Evolutionary conservation across 768 basidiomycete genomes (phyloP), one percentile per base, ranked within the genome.

Genomic region (Pilatotrama ljubarskyi): DNA sequence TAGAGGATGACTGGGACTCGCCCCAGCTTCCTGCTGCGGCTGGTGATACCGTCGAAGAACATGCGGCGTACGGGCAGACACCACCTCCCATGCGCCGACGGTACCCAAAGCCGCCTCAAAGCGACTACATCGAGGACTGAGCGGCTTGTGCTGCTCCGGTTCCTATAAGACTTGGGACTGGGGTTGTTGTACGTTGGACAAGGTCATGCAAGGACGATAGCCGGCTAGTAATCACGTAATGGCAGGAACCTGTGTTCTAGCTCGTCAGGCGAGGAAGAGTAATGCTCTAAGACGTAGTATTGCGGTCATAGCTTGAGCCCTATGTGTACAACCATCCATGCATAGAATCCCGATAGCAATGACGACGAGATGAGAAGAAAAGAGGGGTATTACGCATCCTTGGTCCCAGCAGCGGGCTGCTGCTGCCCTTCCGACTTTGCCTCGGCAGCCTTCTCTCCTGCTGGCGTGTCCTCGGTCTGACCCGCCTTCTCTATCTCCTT

Each of bases 341-440:
- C 14, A 22, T 36, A 5, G 18, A 4, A 24, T 55, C 54, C 41
- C 8, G 18, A 36, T 20, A 26, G 41, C 32, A 25, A 32, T 26
- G 51, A 13, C 6, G 17, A 49, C n/a, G 32, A 35, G 3, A 29
- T 25, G 11, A 18, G 24, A 46, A 26, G 11, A 24, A 6, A 15
- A 4, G 48, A 36, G 17, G 4, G 36, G 5, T 4, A 46, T 40
- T 35, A 58, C 22, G 51, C 42, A 44, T 44, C 47, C 52, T 55
- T 42, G 37, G 36, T 51, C 63, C 62, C 50, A 57, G 53, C 55
- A 18, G 5, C 29, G 2, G 55, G 47, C 22, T 40, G 67, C 67
- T 3, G 38, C 5, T 40, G 26, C 43, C 41, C 55, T 35, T 48
- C 56, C 11, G 14, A 13, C 20, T 65, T 54, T 37, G 55, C 29